Evolutionary conservation across 768 basidiomycete species (phyloP), one percentile per base, ranked within the genome.

Genomic region (Leucocoprinus sp.): DNA sequence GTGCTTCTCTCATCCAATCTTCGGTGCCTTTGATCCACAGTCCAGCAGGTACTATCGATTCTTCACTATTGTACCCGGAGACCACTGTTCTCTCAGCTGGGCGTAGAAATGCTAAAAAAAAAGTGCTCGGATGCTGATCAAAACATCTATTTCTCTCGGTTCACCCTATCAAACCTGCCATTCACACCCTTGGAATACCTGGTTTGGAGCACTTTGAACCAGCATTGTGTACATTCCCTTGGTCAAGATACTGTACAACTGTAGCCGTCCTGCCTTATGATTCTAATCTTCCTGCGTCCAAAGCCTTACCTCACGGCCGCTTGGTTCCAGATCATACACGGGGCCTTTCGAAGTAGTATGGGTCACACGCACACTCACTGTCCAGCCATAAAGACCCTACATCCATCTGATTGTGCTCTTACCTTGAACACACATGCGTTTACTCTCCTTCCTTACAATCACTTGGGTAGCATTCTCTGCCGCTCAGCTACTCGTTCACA

Each of bases 401-500:
- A 8, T 21, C 29, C 19, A 21, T 8, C 4, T 15, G 14, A 33
- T 21, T 22, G 21, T 7, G 7, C 17, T 14, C 9, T n/a, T 21
- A 15, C 6, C 22, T 14, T 8, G 8, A 8, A 14, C 29, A 12
- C 18, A 5, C 31, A 48, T 48, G 46, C 15, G 21, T 19, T 6
- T 42, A 18, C 24, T 48, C 23, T 18, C 15, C 5, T 28, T 48
- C 8, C 21, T 46, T 7, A 15, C 39, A 17, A 35, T 6, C 26
- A 36, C 36, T 19, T 48, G 39, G 39, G 6, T 34, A 8, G 26
- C 18, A 4, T 41, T 22, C 8, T 17, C 34, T 14, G 33, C 40
- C 6, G 33, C 38, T 5, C 46, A 28, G 5, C 42, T 62, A 26
- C 45, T 53, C 1, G 61, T 66, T 6, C 27, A 50, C 23, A 68